Conservation (phyloP, 1,284 basidiomycete genomes). For the Vanrija pseudolonga region DNA sequence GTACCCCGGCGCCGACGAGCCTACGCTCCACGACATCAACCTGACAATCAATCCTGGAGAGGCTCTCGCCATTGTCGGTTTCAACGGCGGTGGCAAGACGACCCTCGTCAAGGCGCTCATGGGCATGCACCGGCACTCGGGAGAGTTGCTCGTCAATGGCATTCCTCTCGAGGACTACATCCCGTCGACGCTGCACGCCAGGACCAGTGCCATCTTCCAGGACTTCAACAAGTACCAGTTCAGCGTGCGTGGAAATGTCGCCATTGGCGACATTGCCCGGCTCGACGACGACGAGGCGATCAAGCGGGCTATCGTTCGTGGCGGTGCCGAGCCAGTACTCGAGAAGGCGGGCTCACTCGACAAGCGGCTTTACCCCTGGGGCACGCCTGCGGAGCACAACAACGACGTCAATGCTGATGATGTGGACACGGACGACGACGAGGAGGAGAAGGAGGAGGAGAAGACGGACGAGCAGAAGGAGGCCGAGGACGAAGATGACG, state of each 20-base stretch:
- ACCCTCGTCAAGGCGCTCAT: constrained; percentile 73
- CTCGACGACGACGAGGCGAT: constrained; percentile 51
- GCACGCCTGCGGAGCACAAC: constrained; percentile 5
- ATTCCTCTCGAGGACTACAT: constrained; percentile 61
- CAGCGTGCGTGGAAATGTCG: constrained; percentile 70
- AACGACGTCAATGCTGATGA: constrained; percentile 5
- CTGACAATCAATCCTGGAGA: constrained; percentile 68
- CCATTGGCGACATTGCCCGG: constrained; percentile 60
- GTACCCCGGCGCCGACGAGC: constrained; percentile 65
- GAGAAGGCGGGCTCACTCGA: constrained; percentile 22
- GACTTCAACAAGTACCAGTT: constrained; percentile 72
- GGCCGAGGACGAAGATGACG: constrained; percentile 2
- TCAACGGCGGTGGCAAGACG: constrained; percentile 59
- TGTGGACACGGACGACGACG: not conserved
- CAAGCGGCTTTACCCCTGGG: constrained; percentile 5
- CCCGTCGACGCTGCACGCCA: constrained; percentile 65
- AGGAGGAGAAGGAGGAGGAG: not conserved
- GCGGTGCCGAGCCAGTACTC: constrained; percentile 56
- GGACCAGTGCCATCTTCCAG: constrained; percentile 73
- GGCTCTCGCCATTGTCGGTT: constrained; percentile 72
- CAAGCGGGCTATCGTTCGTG: constrained; percentile 60
- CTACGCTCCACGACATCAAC: constrained; percentile 64
- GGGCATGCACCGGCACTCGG: constrained; percentile 60
- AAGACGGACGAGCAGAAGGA: not conserved
- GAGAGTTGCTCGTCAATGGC: constrained; percentile 64